These are phyloP conservation scores for Pseudopyrenochaeta lycopersici DNA, from an alignment of 2,329 filamentous ascomycete genomes.

Conservation along the genomic window DNA sequence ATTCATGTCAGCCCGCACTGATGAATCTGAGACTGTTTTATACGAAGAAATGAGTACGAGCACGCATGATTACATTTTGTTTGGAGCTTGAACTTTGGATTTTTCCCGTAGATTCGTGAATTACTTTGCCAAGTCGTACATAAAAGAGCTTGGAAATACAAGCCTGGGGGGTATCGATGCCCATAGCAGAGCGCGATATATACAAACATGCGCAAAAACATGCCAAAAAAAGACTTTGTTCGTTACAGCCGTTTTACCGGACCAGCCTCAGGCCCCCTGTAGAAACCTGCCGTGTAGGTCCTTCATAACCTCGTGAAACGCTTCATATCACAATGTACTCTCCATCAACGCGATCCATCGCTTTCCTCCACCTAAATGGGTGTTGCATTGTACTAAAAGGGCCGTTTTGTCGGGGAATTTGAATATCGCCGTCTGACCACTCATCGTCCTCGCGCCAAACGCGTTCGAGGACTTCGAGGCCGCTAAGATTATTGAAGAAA, in stretches of 20 bases:
- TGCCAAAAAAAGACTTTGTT: neutral
- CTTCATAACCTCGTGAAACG: conserved; percentile 7
- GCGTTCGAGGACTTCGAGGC: conserved; percentile 83
- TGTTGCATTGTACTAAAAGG: conserved; percentile 38
- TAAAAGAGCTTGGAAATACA: neutral
- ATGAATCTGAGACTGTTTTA: no score
- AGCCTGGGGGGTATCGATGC: conserved; percentile 4
- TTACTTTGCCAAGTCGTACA: neutral
- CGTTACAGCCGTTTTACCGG: neutral
- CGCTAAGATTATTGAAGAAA: conserved; percentile 92
- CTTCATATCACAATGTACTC: conserved; percentile 60
- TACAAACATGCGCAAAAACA: conserved; percentile 9
- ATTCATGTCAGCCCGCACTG: no score
- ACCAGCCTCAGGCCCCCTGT: neutral
- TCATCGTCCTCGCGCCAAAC: conserved; percentile 73
- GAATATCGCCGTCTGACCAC: conserved; percentile 32
- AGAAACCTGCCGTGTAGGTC: conserved; percentile 6
- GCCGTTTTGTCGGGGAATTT: conserved; percentile 27
- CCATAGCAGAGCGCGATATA: conserved; percentile 9
- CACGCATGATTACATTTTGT: no score
- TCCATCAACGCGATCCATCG: conserved; percentile 60
- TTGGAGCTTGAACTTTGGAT: no score
- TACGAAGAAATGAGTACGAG: no score
- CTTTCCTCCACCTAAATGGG: conserved; percentile 59
- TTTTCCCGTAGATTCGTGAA: neutral